These are phyloP conservation scores for Zygosaccharomyces sapae DNA, from an alignment of 1,139 yeast genomes.

Conservation along the genomic window DNA sequence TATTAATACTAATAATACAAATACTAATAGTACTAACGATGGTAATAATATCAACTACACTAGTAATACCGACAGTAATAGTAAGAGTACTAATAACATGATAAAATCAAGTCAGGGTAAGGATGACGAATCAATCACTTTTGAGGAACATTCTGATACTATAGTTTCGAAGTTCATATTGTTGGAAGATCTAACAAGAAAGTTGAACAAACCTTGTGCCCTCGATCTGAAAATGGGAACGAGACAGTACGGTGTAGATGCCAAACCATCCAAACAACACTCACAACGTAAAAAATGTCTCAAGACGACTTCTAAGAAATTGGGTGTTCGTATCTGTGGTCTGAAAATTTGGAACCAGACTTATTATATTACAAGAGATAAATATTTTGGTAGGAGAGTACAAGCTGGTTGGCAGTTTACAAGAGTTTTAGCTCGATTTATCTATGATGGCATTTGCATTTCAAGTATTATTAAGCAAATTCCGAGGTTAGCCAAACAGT, in stretches of 20 bases:
- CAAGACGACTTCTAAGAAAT: conserved; percentile 69
- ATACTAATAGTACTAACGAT: too few relatives aligned
- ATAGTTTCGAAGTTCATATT: conserved; percentile 59
- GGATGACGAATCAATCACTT: conserved; percentile 20
- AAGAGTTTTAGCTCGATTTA: conserved; percentile 64
- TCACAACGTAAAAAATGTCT: conserved; percentile 83
- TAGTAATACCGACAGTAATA: too few relatives aligned
- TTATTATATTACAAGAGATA: conserved; percentile 67
- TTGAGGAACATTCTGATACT: conserved; percentile 31
- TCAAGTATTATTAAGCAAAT: conserved; percentile 64
- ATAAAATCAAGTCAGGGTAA: conserved; percentile 7
- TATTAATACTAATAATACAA: too few relatives aligned
- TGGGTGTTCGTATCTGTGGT: conserved; percentile 95
- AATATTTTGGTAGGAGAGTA: conserved; percentile 84
- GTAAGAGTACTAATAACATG: too few relatives aligned
- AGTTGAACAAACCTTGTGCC: conserved; percentile 82
- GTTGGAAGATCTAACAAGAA: conserved; percentile 86
- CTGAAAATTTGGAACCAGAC: conserved; percentile 75
- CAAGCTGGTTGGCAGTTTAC: conserved; percentile 74
- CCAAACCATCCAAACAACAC: conserved; percentile 61
- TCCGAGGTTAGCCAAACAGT: conserved; percentile 57
- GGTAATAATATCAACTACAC: too few relatives aligned
- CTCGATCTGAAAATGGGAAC: conserved; percentile 98
- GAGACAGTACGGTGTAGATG: conserved; percentile 95
- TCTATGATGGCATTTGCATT: conserved; percentile 65